Base-by-base conservation (phyloP, 2,329 filamentous ascomycete genomes). In the Lachnellula suecica region DNA sequence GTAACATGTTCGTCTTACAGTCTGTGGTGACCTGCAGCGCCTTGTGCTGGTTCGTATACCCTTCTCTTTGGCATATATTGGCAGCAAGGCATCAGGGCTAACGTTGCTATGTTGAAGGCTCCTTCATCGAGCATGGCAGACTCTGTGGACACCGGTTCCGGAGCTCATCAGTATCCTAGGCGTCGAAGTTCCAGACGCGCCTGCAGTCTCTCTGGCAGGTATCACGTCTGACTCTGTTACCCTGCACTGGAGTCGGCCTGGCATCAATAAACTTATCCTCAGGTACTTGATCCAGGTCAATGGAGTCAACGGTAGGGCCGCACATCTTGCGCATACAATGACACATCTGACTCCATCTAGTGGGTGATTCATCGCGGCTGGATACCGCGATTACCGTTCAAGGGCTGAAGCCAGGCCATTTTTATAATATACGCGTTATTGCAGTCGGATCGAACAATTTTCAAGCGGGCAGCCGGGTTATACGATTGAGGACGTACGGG, bases 231-330 rank as follows among this genome's bases (percentile, higher is more conserved):
- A 95, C 68, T 89, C 91, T 51, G 89, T 95, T 27, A 89, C 92
- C 25, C 79, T 99, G 40, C 91, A 92, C 70, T 99, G 94, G 94
- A 90, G 91, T 56, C 82, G 86, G 54, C 87, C 89, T 0, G 82
- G 77, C 2, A 70, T 74, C 40, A 82, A 80, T 57, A 79, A 82
- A 35, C 80, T 88, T 2, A 88, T 95, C 49, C 45, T 60, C 17
- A 95, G 92, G 72, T 94, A 96, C 67, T 81, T 93, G 42, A 90
- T 99, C 47, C 90, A 96, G 68, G 86, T 99, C 59, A 97, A 99
- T 71, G 93, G 93, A 38, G 86, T 93, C 40, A 90, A 91, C 74
- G 89, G 90, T 94, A 72, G 70, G 84, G 34, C 59, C 29, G 20
- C 42, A 44, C 52, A 38, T 51, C 22, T 15, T 27, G 17, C 11